Base-by-base conservation (phyloP, 129 eudicot species). In the Lactuca saligna region DNA sequence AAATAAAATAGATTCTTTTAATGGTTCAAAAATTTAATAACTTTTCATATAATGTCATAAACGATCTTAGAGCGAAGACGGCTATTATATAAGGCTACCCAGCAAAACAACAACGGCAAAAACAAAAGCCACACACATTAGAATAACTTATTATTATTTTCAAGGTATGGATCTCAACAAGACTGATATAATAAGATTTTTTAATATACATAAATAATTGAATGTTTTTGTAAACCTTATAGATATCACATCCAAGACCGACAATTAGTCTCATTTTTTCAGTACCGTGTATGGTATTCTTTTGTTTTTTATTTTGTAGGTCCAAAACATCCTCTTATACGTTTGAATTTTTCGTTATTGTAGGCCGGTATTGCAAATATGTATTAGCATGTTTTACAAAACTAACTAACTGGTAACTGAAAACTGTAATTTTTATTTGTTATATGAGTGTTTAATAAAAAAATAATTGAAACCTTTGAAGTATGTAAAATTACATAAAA, bases 161-260 rank as follows among this genome's bases (percentile, higher is more conserved):
- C 4, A 32, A 34, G 20, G 4, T 8, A 59, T 59, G 64, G 64
- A 33, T 33, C 33, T 50, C 31, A 51, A 51, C 20, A 65, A 49
- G 71, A 51, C 10, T 8, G 54, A 46, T 44, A 16, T 33, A 42
- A 59, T 44, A 44, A 35, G 11, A 57, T 29, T 58, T 50, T 5
- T 8, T 7, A 37, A 37, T 38, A 31, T 69, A 31, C 51, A 46
- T 46, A 46, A 46, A 46, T n/a, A 12, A 46, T 46, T 10, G 12
- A 46, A 71, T 71, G 68, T 71, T 71, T 50, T 49, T 15, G 35
- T 25, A 9, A 6, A 42, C 20, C 37, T 48, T 48, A 48, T 60
- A 32, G 53, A 62, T 62, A 72, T 72, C 61, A 20, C 61, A 72
- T 61, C 53, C 69, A 72, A 62, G 54, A 4, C 62, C 54, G 69